Base-by-base conservation (phyloP, 2,329 filamentous ascomycete species). In the Trichoderma koningiopsis region DNA sequence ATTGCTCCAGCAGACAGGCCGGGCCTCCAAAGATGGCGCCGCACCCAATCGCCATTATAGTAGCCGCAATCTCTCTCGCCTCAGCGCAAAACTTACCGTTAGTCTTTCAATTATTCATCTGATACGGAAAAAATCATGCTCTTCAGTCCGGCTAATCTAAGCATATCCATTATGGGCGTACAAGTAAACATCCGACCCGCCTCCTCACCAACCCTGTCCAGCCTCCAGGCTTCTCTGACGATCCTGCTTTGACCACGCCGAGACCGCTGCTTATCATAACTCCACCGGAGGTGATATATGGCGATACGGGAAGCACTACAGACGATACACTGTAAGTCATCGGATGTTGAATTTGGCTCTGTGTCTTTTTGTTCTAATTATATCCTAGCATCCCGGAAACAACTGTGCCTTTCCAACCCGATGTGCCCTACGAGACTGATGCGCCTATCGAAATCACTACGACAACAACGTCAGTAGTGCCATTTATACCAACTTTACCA, bases 171-270 rank as follows among this genome's bases (percentile, higher is more conserved):
- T 31, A 19, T 24, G n/a, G 22, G n/a, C n/a, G 16, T 27, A n/a
- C n/a, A n/a, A n/a, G n/a, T n/a, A 61, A 58, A 22, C 24, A 43
- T 27, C 37, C 40, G 8, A 61, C 68, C 27, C 63, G 63, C 8
- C 69, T 60, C 27, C 69, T 72, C 64, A 71, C 71, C 27, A 68
- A 65, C 5, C 70, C 70, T 2, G 52, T 55, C 61, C 61, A 70
- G 49, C 68, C 67, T 6, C 67, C 68, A 2, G 37, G 31, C 29
- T 58, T 60, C 35, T 56, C 68, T 11, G 24, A 59, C 27, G 60
- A 58, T 56, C 57, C 56, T 19, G 70, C 52, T 53, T 19, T 43
- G 49, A 31, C 35, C 14, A 65, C 66, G 37, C 70, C 53, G 4
- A 67, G 68, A 29, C 60, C 64, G 37, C 22, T 71, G n/a, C 47